Evolutionary conservation across 2,329 filamentous ascomycete genomes (phyloP).

Genomic region (Aureobasidium subglaciale): DNA sequence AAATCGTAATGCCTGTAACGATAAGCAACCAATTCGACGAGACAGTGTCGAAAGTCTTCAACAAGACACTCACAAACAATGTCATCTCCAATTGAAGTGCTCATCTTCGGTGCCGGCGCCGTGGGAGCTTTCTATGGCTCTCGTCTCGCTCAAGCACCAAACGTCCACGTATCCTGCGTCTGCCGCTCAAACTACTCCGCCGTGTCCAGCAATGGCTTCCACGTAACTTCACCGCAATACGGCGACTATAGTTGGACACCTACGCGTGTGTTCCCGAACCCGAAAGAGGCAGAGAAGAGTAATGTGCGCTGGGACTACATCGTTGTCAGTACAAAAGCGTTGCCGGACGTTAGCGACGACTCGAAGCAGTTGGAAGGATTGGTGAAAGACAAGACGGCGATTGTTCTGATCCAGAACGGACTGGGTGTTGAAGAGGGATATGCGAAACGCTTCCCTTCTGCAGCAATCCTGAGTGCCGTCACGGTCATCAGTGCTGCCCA

Average conservation of each 20-base stretch:
- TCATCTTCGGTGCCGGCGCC: conserved; percentile 64
- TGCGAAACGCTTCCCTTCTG: conserved; percentile 51
- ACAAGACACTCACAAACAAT: too few species aligned
- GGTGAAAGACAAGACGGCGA: conserved; percentile 47
- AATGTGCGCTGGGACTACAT: conserved; percentile 55
- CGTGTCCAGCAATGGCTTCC: conserved; percentile 55
- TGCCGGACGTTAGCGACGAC: conserved; percentile 59
- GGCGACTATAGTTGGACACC: conserved; percentile 60
- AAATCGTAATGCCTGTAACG: not conserved
- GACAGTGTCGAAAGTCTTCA: not conserved
- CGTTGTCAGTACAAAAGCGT: conserved; percentile 63
- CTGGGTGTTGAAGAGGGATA: conserved; percentile 65
- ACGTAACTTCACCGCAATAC: conserved; percentile 58
- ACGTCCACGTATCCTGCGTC: conserved; percentile 59
- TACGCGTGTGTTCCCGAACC: conserved; percentile 55
- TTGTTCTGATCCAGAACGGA: conserved; percentile 65
- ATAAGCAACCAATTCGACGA: not conserved
- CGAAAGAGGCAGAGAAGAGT: conserved; percentile 46
- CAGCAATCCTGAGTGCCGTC: conserved; percentile 55
- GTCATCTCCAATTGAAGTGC: conserved; percentile 49
- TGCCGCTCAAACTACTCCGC: conserved; percentile 66
- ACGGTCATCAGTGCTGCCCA: conserved; percentile 65
- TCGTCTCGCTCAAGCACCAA: conserved; percentile 46
- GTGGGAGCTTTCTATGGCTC: conserved; percentile 69
- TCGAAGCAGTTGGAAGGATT: conserved; percentile 55